Conservation (phyloP, 1,284 basidiomycete genomes). For the Abortiporus biennis region DNA sequence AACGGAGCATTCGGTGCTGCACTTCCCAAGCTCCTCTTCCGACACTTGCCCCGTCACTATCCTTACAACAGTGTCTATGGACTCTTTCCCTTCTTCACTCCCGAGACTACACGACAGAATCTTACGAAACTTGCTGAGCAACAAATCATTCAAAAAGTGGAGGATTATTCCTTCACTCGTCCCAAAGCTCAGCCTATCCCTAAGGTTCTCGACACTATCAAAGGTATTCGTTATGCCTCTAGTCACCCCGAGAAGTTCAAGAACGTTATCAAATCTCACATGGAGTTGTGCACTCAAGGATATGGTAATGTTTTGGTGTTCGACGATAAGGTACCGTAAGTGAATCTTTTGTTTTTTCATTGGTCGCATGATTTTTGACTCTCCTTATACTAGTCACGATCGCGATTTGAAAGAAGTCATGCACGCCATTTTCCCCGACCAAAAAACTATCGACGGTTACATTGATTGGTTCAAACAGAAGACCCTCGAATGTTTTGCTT, state of each 20-base stretch:
- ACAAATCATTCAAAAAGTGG: conserved; percentile 38
- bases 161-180: conserved; percentile 48
- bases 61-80: conserved; percentile 65
- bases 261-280: conserved; percentile 22
- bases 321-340: conserved; percentile 25
- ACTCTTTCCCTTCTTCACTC: conserved; percentile 80
- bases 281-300: conserved; percentile 16
- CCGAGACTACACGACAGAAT: conserved; percentile 54
- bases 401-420: conserved; percentile 14
- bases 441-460: conserved; percentile 18
- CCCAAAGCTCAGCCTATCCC: conserved; percentile 32
- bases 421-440: conserved; percentile 18
- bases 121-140: conserved; percentile 41
- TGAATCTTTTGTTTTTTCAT: conserved; percentile 1
- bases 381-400: conserved; percentile 7
- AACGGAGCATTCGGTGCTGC: conserved; percentile 73
- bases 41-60: conserved; percentile 65
- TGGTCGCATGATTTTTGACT: neutral
- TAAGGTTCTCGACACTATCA: conserved; percentile 35
- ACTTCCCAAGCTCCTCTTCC: conserved; percentile 67
- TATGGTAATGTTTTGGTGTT: conserved; percentile 28
- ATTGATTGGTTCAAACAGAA: conserved; percentile 31
- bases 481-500: conserved; percentile 31
- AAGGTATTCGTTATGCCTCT: conserved; percentile 37
- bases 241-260: conserved; percentile 32